Evolutionary conservation across 352 stramenopile species (phyloP), one percentile per base, ranked within the genome.

Genomic region (Phytophthora kernoviae): DNA sequence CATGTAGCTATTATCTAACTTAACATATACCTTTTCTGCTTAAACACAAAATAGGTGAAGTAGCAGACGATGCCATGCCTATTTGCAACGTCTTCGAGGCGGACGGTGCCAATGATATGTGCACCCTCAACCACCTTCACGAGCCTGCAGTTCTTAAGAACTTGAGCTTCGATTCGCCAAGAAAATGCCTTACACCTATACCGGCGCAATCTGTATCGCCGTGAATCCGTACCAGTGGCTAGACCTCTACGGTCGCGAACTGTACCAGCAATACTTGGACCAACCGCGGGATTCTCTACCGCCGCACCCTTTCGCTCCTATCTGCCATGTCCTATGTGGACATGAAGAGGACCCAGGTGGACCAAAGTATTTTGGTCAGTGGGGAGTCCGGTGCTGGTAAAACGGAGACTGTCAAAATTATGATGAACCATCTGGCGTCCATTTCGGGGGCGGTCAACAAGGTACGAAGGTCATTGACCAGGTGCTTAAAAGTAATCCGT

Each of bases 321-420:
- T 94, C 81, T 22, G 81, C 79, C 7, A 69, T 68, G 22, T 69
- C 85, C 15, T 94, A 94, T 58, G 52, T 70, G 22, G 81, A 90
- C 68, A 91, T 92, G 77, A 84, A 91, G 67, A 57, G 82, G 40
- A 79, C 75, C 11, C 69, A 77, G 20, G 81, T 83, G 49, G 87
- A 98, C 73, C 91, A 98, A 70, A 93, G 46, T 36, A 93, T 96
- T 46, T 64, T 96, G 1, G 90, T 96, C 1, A 90, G 75, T 65
- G 87, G 88, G 12, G 88, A 96, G 50, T 94, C 83, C 6, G 88
- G 93, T 21, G 91, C 91, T 12, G 93, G 93, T 17, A 98, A 98
- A 73, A 98, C 92, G 0, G 92, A 98, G 62, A 98, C 92, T n/a
- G 91, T 96, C 21, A 98, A 98, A 77, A 97, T 97, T 58, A 90